These are phyloP conservation scores for Podaxis carcinomalis DNA, from an alignment of 768 basidiomycete genomes.

Conservation along the genomic window DNA sequence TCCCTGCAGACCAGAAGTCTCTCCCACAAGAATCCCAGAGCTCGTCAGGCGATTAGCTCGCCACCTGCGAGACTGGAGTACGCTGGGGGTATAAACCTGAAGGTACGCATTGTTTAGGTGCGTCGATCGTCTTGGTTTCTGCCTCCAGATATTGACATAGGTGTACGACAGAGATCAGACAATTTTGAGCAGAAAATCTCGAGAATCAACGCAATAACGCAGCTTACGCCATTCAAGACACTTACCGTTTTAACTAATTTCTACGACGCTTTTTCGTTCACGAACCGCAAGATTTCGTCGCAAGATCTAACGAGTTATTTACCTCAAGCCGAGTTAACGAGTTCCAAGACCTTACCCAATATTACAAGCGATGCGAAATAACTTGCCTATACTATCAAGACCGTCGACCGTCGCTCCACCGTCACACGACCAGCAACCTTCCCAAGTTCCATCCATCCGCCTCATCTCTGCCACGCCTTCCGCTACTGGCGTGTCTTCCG, in stretches of 20 bases:
- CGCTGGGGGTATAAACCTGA: not conserved
- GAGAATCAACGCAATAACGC: constrained; percentile 10
- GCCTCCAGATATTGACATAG: not conserved
- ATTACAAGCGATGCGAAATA: not conserved
- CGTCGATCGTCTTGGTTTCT: not conserved
- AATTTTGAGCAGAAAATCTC: not conserved
- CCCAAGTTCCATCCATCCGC: constrained; percentile 56
- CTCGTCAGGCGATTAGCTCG: constrained; percentile 3
- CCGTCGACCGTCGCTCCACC: not conserved
- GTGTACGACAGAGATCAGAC: not conserved
- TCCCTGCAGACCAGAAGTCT: not conserved
- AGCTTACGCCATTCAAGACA: not conserved
- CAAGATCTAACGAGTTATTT: constrained; percentile 7
- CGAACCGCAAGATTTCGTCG: constrained; percentile 3
- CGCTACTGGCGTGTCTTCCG: constrained; percentile 36
- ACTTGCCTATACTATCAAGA: not conserved
- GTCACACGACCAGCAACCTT: constrained; percentile 17
- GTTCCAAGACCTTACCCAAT: not conserved
- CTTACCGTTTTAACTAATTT: not conserved
- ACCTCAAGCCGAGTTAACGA: not conserved
- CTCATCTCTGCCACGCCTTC: constrained; percentile 68
- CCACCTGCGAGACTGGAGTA: constrained; percentile 5
- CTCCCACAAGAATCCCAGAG: not conserved
- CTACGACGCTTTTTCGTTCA: constrained; percentile 5
- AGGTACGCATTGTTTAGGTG: not conserved